Percentiles rank a stretch among this genome's conserved stretches.
Conservation (phyloP, 768 basidiomycete species). For the Xerocomellus chrysenteron region DNA sequence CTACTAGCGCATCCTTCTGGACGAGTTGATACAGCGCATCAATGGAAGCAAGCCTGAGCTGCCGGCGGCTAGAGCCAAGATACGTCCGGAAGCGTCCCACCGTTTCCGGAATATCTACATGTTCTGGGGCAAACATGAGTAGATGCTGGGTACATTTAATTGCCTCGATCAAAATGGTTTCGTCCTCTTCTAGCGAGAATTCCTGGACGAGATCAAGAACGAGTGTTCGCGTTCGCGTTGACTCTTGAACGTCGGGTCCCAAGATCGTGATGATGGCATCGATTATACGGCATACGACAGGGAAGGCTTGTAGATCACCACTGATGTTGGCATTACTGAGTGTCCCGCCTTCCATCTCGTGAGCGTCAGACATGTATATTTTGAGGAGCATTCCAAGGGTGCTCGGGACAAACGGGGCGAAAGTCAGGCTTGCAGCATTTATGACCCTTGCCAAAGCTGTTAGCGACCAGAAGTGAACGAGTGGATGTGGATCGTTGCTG, state of each 20-base stretch:
- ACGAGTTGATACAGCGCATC: constrained; percentile 96
- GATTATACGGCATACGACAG: constrained; percentile 86
- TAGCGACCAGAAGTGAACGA: constrained; percentile 93
- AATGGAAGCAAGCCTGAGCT: constrained; percentile 91
- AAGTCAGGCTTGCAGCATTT: constrained; percentile 88
- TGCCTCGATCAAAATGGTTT: constrained; percentile 87
- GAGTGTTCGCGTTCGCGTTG: constrained; percentile 70
- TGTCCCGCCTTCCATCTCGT: constrained; percentile 91
- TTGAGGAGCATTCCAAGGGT: constrained; percentile 91
- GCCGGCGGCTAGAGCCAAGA: constrained; percentile 76
- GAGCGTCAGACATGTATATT: constrained; percentile 84
- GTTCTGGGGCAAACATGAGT: constrained; percentile 90
- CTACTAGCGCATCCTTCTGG: constrained; percentile 86
- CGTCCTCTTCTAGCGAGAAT: constrained; percentile 82
- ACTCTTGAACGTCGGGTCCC: constrained; percentile 94
- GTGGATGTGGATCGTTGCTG: constrained; percentile 92
- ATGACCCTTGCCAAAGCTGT: constrained; percentile 84
- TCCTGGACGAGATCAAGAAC: constrained; percentile 84
- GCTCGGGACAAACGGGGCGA: constrained; percentile 82
- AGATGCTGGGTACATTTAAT: constrained; percentile 97
- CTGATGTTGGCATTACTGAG: constrained; percentile 79
- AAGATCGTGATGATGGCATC: constrained; percentile 92
- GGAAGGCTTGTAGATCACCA: constrained; percentile 90
- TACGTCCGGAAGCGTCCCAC: constrained; percentile 77
- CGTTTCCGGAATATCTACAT: constrained; percentile 77